These are phyloP conservation scores for Myxozyma mucilagina DNA, from an alignment of 805 yeast species.

Conservation along the genomic window DNA sequence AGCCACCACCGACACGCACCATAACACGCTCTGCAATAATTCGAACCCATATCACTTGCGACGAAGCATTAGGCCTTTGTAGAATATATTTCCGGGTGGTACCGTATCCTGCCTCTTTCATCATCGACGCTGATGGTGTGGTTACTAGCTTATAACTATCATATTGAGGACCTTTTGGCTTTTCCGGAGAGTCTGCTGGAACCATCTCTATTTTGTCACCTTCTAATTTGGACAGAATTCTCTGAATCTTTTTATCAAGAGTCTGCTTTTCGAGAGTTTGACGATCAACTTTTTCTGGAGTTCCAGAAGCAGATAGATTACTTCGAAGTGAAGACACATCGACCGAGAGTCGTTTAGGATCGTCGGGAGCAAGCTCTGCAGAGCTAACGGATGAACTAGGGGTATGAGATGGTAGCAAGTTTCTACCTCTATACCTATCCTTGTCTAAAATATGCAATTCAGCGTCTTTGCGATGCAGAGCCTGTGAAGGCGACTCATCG, in stretches of 20 bases:
- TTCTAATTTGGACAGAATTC: slow-evolving; percentile 10
- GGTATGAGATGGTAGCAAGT: slow-evolving; percentile 2
- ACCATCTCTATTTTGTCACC: slow-evolving; percentile 1
- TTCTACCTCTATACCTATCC: slow-evolving; percentile 16
- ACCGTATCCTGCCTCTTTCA: slow-evolving; percentile 31
- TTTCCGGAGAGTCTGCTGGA: slow-evolving; percentile 12
- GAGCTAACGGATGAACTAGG: slow-evolving; percentile 6
- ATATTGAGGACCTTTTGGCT: background rate
- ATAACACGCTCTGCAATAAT: slow-evolving; percentile 34
- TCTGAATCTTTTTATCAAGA: slow-evolving; percentile 26
- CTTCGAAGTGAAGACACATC: slow-evolving; percentile 23
- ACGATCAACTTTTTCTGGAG: background rate
- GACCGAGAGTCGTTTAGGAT: slow-evolving; percentile 20
- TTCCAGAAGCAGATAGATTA: slow-evolving; percentile 9
- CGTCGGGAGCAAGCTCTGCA: slow-evolving; percentile 10
- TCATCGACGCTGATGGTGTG: slow-evolving; percentile 5
- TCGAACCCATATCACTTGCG: slow-evolving; percentile 33
- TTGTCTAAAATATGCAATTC: slow-evolving; percentile 8
- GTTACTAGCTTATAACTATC: slow-evolving; percentile 12
- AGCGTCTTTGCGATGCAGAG: slow-evolving; percentile 4
- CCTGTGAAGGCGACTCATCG: slow-evolving; percentile 11
- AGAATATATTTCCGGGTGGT: slow-evolving; percentile 31
- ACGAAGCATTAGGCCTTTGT: slow-evolving; percentile 31
- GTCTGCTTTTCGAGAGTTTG: slow-evolving; percentile 9
- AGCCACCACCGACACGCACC: slow-evolving; percentile 35